These are phyloP conservation scores for Amylocystis lapponica DNA, from an alignment of 768 basidiomycete genomes.

Conservation along the genomic window DNA sequence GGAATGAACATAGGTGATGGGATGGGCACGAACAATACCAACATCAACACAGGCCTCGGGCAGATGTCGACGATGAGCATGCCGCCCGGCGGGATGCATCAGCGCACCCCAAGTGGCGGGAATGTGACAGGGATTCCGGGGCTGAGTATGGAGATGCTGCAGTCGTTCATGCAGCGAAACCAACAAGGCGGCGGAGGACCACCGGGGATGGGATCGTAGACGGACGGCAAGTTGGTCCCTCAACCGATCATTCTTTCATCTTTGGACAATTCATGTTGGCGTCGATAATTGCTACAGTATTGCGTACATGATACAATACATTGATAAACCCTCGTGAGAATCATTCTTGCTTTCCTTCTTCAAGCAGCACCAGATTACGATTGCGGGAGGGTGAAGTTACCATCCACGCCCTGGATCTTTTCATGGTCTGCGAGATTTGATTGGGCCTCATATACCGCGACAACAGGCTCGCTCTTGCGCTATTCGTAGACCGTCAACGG, in stretches of 20 bases:
- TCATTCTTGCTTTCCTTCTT: neutral
- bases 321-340: no score
- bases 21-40: no score
- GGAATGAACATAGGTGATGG: no score
- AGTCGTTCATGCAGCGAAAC: slow-evolving; percentile 41
- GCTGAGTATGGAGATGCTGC: slow-evolving; percentile 37
- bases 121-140: slow-evolving; percentile 9
- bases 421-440: slow-evolving; percentile 86
- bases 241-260: no score
- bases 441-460: slow-evolving; percentile 84
- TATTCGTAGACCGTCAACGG: slow-evolving; percentile 22
- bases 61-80: slow-evolving; percentile 1
- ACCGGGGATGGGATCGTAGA: slow-evolving; percentile 7
- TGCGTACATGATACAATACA: neutral
- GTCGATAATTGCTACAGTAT: neutral
- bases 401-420: slow-evolving; percentile 77
- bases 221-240: no score
- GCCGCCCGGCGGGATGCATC: slow-evolving; percentile 20
- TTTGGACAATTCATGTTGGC: neutral
- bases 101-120: slow-evolving; percentile 17
- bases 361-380: no score
- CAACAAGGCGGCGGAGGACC: slow-evolving; percentile 23
- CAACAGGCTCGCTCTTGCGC: slow-evolving; percentile 72
- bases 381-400: slow-evolving; percentile 31
- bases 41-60: neutral